A percentile compares a stretch with the other conserved stretches of the same genome.
These are phyloP conservation scores for Pulchroboletus neoregius DNA, from an alignment of 1,284 basidiomycete genomes.

Conservation along the genomic window DNA sequence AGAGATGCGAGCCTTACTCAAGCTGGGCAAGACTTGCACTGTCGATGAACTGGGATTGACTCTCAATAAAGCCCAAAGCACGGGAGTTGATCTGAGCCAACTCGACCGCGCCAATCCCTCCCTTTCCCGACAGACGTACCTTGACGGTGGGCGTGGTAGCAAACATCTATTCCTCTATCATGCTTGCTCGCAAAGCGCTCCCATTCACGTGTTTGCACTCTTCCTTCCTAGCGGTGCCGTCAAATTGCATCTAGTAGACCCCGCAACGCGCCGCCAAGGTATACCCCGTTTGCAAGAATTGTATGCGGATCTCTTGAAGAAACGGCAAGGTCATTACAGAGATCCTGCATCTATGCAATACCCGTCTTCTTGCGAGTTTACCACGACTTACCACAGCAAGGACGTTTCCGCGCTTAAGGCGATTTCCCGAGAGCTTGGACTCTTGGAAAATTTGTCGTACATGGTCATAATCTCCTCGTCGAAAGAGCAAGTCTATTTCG, in stretches of 20 bases:
- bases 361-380: slow-evolving; percentile 66
- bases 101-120: slow-evolving; percentile 63
- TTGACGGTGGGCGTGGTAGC: slow-evolving; percentile 68
- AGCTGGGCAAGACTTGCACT: slow-evolving; percentile 81
- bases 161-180: slow-evolving; percentile 95
- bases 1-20: slow-evolving; percentile 77
- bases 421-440: slow-evolving; percentile 82
- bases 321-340: slow-evolving; percentile 43
- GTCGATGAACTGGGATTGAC: slow-evolving; percentile 68
- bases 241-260: slow-evolving; percentile 88
- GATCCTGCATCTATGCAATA: slow-evolving; percentile 60
- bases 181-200: slow-evolving; percentile 65
- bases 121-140: slow-evolving; percentile 67
- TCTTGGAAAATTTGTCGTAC: slow-evolving; percentile 66
- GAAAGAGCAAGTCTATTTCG: slow-evolving; percentile 85
- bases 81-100: slow-evolving; percentile 84
- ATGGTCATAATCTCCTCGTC: slow-evolving; percentile 83
- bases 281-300: slow-evolving; percentile 74
- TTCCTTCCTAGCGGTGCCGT: slow-evolving; percentile 75
- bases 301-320: slow-evolving; percentile 57
- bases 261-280: slow-evolving; percentile 78
- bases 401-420: slow-evolving; percentile 82
- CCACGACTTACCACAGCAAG: slow-evolving; percentile 75
- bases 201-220: slow-evolving; percentile 87
- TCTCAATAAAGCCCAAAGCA: slow-evolving; percentile 80